These are phyloP conservation scores for Cadophora malorum DNA, from an alignment of 2,329 filamentous ascomycete genomes.

Conservation along the genomic window DNA sequence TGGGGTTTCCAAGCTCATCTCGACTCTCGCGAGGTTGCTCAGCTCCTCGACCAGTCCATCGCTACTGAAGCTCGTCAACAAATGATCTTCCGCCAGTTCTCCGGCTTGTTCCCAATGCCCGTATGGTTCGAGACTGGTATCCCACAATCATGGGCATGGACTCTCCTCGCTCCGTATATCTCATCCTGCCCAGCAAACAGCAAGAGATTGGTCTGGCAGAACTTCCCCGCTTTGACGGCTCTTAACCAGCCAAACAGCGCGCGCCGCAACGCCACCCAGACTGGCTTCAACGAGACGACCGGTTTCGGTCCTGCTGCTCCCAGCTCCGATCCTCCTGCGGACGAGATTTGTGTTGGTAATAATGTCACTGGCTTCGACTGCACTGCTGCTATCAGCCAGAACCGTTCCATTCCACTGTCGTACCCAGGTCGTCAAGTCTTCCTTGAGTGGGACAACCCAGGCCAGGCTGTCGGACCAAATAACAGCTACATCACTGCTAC, in stretches of 20 bases:
- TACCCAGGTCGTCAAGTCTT: conserved; percentile 76
- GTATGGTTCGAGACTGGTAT: conserved; percentile 83
- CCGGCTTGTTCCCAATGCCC: conserved; percentile 80
- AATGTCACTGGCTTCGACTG: conserved; percentile 63
- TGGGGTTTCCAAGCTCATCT: conserved; percentile 83
- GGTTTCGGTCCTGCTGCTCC: conserved; percentile 55
- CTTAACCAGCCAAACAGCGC: conserved; percentile 80
- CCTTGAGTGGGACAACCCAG: conserved; percentile 75
- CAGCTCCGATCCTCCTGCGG: conserved; percentile 47
- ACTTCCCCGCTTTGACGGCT: conserved; percentile 76
- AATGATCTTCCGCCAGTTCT: conserved; percentile 83
- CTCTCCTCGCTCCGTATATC: conserved; percentile 81
- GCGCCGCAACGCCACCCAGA: conserved; percentile 67
- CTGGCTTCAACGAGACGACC: conserved; percentile 67
- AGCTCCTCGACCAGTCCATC: conserved; percentile 77
- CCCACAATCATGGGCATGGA: conserved; percentile 86
- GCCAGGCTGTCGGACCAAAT: conserved; percentile 75
- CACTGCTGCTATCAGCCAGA: conserved; percentile 68
- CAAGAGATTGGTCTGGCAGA: conserved; percentile 82
- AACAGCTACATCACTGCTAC: conserved; percentile 77
- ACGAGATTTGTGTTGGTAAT: conserved; percentile 63
- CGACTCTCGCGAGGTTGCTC: conserved; percentile 75
- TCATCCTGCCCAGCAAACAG: conserved; percentile 74
- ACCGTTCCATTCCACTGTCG: conserved; percentile 73
- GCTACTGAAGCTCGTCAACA: conserved; percentile 83